phyloP scores from a whole-genome alignment of 164 flowering plant genomes.

The Nymphaea colorata region DNA sequence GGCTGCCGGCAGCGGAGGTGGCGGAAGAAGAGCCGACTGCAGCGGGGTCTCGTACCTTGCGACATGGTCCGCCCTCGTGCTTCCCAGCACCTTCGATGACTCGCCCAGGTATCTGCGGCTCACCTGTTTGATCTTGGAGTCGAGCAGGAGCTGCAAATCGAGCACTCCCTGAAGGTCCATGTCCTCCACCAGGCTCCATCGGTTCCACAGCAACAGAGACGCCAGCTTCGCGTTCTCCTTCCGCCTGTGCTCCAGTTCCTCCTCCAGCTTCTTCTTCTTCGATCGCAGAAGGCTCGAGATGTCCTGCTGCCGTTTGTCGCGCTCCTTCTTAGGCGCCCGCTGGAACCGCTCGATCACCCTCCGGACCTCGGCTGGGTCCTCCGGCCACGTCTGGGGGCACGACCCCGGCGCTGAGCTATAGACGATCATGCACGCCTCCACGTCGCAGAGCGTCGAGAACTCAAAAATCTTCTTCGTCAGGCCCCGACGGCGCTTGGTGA shows the following conservation, averaged over 20 bases:
- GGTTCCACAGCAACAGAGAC: too few relatives aligned
- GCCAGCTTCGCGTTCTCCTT: too few relatives aligned
- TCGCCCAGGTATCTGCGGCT: too few relatives aligned
- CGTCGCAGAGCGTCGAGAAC: slow-evolving; percentile 27
- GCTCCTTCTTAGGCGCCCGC: neutral
- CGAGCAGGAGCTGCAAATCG: too few relatives aligned
- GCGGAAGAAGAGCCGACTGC: too few relatives aligned
- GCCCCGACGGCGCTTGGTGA: slow-evolving; percentile 22
- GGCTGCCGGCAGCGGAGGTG: too few relatives aligned
- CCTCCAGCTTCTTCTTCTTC: slow-evolving; percentile 8
- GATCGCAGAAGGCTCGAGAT: slow-evolving; percentile 8
- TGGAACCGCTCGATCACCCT: slow-evolving; percentile 15
- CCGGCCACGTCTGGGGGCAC: slow-evolving; percentile 21
- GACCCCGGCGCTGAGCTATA: slow-evolving; percentile 14
- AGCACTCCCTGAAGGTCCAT: too few relatives aligned
- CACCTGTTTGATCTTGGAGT: too few relatives aligned
- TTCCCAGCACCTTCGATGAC: too few relatives aligned
- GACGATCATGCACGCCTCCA: slow-evolving; percentile 29
- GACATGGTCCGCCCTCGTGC: too few relatives aligned
- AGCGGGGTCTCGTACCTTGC: too few relatives aligned
- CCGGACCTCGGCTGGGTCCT: slow-evolving; percentile 6
- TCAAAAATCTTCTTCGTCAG: slow-evolving; percentile 19
- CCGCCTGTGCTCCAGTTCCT: slow-evolving; percentile 5
- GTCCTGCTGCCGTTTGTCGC: neutral
- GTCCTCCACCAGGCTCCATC: too few relatives aligned